A percentile compares a stretch with the other conserved stretches of the same genome.
Evolutionary conservation across 371 early-diverging fungal species (phyloP).

Genomic region (Mortierella sp.): DNA sequence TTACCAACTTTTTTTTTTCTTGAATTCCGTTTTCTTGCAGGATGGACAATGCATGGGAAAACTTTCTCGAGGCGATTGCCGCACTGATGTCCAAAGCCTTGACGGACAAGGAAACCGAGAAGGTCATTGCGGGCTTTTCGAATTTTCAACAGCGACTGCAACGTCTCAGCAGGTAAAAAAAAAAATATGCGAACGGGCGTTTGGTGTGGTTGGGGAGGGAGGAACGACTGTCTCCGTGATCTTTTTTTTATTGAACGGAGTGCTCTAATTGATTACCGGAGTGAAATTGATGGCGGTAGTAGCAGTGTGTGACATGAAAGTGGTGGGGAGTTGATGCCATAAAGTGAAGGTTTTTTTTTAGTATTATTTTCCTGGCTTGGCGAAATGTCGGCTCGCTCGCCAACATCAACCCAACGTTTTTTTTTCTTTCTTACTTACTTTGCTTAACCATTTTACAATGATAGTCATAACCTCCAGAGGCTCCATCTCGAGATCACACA

Average conservation of each 20-base stretch:
- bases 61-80: slow-evolving; percentile 85
- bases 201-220: no score
- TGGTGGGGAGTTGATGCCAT: background rate
- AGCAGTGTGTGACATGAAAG: no score
- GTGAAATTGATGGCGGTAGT: no score
- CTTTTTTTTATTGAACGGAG: no score
- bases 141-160: slow-evolving; percentile 78
- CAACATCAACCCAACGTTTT: background rate
- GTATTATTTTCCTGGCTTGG: background rate
- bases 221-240: no score
- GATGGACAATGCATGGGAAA: slow-evolving; percentile 67
- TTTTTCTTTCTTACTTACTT: background rate
- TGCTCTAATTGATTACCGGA: no score
- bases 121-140: slow-evolving; percentile 71
- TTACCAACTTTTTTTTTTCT: no score
- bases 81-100: slow-evolving; percentile 80
- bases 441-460: no score
- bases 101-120: slow-evolving; percentile 87
- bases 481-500: slow-evolving; percentile 64
- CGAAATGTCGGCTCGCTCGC: background rate
- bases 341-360: no score
- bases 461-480: slow-evolving; percentile 72
- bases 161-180: slow-evolving; percentile 74
- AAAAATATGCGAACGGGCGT: no score
- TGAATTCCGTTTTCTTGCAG: background rate